phyloP scores from a whole-genome alignment of 257 asterid species.

The Solanum arcanum region DNA sequence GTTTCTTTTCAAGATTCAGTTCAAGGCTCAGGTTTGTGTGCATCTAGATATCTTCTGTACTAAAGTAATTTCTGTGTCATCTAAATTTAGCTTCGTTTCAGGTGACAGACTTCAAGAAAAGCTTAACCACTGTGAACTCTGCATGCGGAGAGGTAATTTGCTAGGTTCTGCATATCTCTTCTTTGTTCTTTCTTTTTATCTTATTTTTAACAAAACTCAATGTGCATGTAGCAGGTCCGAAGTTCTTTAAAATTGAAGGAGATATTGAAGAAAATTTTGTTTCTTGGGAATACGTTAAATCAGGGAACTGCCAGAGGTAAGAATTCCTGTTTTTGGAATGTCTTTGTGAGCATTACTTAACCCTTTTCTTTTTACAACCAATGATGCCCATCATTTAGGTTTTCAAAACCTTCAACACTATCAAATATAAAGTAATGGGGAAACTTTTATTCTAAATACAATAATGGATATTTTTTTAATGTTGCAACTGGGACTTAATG shows the following conservation, averaged over 20 bases:
- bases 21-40: conserved; percentile 67
- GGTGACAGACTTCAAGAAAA: conserved; percentile 72
- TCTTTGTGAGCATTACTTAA: background rate
- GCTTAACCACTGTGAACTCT: conserved; percentile 67
- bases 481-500: background rate
- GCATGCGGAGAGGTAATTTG: conserved; percentile 19
- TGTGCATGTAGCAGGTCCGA: conserved; percentile 55
- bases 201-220: conserved; percentile 3
- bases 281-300: conserved; percentile 85
- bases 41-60: background rate
- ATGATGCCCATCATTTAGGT: background rate
- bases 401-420: background rate
- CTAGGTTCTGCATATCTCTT: background rate
- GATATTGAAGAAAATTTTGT: conserved; percentile 75
- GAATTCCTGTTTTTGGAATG: conserved; percentile 4
- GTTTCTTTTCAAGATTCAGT: conserved; percentile 89
- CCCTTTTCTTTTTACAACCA: background rate
- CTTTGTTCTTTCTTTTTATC: conserved; percentile 2
- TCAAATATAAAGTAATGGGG: background rate
- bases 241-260: conserved; percentile 80
- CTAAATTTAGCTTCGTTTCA: conserved; percentile 29
- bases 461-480: background rate
- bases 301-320: conserved; percentile 99
- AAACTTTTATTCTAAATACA: background rate
- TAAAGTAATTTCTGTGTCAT: background rate